These are phyloP conservation scores for Turnera subulata DNA, from an alignment of 345 rosid genomes.

Conservation along the genomic window DNA sequence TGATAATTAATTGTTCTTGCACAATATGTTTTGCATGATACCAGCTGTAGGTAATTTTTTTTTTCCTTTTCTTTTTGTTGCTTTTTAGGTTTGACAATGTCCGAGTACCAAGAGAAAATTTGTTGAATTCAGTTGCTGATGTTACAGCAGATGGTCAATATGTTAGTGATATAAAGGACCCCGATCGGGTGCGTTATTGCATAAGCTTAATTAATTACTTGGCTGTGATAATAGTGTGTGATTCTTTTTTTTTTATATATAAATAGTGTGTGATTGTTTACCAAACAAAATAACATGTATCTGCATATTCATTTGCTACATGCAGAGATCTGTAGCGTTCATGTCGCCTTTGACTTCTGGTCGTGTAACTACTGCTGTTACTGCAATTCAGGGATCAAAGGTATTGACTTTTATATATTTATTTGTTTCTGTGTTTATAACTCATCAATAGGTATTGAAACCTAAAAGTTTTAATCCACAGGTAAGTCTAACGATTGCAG, in stretches of 20 bases:
- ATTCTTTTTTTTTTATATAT: no score
- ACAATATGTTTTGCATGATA: not conserved
- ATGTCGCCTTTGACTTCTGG: no score
- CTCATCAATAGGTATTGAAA: no score
- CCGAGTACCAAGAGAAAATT: slow-evolving; percentile 81
- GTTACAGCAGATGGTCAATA: slow-evolving; percentile 80
- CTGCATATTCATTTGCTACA: slow-evolving; percentile 1
- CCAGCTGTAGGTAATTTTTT: no score
- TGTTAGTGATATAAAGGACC: slow-evolving; percentile 73
- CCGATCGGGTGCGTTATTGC: slow-evolving; percentile 96
- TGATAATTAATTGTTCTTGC: not conserved
- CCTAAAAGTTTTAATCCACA: slow-evolving; percentile 17
- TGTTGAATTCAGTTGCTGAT: slow-evolving; percentile 92
- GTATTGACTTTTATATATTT: slow-evolving; percentile 25
- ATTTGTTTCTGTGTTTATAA: no score
- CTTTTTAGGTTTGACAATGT: slow-evolving; percentile 75
- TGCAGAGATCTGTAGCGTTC: slow-evolving; percentile 96
- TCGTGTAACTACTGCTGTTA: slow-evolving; percentile 69
- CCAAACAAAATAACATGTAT: not conserved
- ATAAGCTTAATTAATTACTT: no score
- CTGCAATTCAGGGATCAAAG: slow-evolving; percentile 68
- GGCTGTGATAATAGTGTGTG: no score
- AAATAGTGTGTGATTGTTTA: slow-evolving; percentile 4
- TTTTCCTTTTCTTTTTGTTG: no score
- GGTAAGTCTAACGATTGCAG: slow-evolving; percentile 82